These are phyloP conservation scores for Trichoderma sp. DNA, from an alignment of 2,329 filamentous ascomycete species.

Conservation along the genomic window DNA sequence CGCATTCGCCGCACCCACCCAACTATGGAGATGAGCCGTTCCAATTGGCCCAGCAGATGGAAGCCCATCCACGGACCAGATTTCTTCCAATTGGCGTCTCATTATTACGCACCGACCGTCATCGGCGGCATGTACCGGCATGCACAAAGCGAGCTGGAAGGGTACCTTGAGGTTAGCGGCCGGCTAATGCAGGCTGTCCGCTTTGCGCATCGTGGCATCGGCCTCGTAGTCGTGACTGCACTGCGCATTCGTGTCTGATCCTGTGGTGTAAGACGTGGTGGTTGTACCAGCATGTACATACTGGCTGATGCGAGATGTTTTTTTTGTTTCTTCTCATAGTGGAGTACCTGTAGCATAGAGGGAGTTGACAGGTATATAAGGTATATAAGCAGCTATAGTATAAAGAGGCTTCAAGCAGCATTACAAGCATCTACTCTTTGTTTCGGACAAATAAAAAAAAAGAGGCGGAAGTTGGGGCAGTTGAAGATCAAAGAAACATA, in stretches of 20 bases:
- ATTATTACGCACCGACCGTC: slow-evolving; percentile 30
- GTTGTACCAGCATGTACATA: neutral
- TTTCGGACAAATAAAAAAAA: too few species aligned
- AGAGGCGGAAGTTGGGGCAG: neutral
- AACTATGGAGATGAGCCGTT: neutral
- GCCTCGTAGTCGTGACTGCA: neutral
- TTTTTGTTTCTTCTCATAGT: too few species aligned
- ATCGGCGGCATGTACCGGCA: neutral
- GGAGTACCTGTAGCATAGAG: too few species aligned
- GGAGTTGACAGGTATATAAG: too few species aligned
- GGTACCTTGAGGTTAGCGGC: neutral
- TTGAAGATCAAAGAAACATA: slow-evolving; percentile 7
- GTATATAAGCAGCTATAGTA: too few species aligned
- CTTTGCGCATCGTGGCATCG: neutral
- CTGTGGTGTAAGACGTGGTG: neutral
- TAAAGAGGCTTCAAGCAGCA: too few species aligned
- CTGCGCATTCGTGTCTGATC: neutral
- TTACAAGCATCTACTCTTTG: too few species aligned
- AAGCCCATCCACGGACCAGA: neutral
- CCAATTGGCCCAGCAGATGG: neutral
- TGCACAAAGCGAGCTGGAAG: neutral
- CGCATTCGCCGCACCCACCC: neutral
- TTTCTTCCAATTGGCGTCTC: slow-evolving; percentile 34
- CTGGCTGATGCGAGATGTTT: too few species aligned
- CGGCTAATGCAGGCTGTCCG: slow-evolving; percentile 7